Conservation (phyloP, 2,329 filamentous ascomycete species). For the Diaporthe vaccinii region DNA sequence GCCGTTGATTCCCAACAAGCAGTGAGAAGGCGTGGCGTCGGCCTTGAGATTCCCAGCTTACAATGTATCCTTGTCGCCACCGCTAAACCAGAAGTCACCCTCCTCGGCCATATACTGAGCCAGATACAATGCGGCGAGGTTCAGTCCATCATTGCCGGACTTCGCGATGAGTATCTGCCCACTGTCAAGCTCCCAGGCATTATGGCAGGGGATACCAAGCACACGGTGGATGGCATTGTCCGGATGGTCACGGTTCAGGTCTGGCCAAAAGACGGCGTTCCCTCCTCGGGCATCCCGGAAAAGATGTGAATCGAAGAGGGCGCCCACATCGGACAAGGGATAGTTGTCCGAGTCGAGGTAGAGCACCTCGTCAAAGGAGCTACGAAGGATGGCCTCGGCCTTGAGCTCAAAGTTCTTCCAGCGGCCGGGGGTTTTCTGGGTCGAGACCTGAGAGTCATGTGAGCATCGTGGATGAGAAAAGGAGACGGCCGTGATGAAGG, state of each 20-base stretch:
- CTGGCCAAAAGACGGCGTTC: slow-evolving; percentile 38
- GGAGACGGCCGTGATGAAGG: too few species aligned
- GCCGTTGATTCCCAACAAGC: neutral
- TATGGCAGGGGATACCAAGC: slow-evolving; percentile 38
- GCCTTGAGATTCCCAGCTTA: slow-evolving; percentile 1
- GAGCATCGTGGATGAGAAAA: neutral
- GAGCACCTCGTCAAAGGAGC: slow-evolving; percentile 41
- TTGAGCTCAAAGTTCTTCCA: slow-evolving; percentile 42
- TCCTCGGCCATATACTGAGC: slow-evolving; percentile 39
- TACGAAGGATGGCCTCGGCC: slow-evolving; percentile 38
- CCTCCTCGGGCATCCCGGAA: slow-evolving; percentile 34
- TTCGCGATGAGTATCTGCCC: slow-evolving; percentile 40
- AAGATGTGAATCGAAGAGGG: slow-evolving; percentile 31
- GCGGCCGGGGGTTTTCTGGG: slow-evolving; percentile 36
- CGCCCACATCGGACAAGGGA: slow-evolving; percentile 30
- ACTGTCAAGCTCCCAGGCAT: slow-evolving; percentile 41
- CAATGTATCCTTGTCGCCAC: slow-evolving; percentile 41
- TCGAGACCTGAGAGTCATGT: slow-evolving; percentile 30
- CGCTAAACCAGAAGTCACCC: slow-evolving; percentile 40
- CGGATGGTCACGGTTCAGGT: slow-evolving; percentile 40
- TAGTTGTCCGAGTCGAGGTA: slow-evolving; percentile 42
- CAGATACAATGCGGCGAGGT: slow-evolving; percentile 39
- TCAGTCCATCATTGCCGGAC: slow-evolving; percentile 38
- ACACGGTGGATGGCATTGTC: slow-evolving; percentile 40
- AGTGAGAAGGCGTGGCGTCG: neutral